These are phyloP conservation scores for Secale cereale DNA, from an alignment of 176 grass and related monocot species.

Conservation along the genomic window DNA sequence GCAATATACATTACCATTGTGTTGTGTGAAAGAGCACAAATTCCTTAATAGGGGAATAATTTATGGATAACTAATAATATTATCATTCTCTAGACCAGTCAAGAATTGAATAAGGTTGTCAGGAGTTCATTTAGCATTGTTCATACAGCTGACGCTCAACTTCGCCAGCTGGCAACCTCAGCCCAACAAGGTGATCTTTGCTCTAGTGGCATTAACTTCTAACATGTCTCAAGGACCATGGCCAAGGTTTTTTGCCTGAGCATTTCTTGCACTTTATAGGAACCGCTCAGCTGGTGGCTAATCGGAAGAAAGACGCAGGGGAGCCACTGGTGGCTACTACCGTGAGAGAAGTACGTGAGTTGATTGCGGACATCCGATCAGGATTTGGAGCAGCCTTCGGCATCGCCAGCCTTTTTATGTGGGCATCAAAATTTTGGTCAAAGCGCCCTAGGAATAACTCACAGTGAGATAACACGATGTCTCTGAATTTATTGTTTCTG, in stretches of 20 bases:
- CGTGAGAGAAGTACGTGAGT: conserved; percentile 51
- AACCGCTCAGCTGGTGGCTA: conserved; percentile 19
- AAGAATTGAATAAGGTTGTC: conserved; percentile 58
- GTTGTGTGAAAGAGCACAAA: not conserved
- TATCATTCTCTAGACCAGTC: conserved; percentile 39
- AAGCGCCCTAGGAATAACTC: not conserved
- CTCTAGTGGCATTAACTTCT: not conserved
- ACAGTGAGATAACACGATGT: not conserved
- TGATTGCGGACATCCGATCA: conserved; percentile 44
- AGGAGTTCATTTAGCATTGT: conserved; percentile 50
- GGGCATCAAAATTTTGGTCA: conserved; percentile 36
- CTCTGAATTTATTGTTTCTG: not conserved
- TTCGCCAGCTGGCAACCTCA: conserved; percentile 8
- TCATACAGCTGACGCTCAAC: conserved; percentile 52
- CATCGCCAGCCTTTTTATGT: conserved; percentile 35
- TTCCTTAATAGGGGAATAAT: not conserved
- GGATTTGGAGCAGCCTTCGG: conserved; percentile 44
- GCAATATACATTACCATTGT: not conserved
- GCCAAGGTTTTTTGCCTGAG: not conserved
- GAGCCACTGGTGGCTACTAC: conserved; percentile 45
- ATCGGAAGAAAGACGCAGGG: conserved; percentile 10
- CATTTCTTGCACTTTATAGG: conserved; percentile 40
- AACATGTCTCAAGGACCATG: not conserved
- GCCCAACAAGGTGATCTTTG: conserved; percentile 34
- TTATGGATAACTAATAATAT: not conserved